phyloP scores from a whole-genome alignment of 352 stramenopile genomes.

The Pilasporangium apinafurcum region DNA sequence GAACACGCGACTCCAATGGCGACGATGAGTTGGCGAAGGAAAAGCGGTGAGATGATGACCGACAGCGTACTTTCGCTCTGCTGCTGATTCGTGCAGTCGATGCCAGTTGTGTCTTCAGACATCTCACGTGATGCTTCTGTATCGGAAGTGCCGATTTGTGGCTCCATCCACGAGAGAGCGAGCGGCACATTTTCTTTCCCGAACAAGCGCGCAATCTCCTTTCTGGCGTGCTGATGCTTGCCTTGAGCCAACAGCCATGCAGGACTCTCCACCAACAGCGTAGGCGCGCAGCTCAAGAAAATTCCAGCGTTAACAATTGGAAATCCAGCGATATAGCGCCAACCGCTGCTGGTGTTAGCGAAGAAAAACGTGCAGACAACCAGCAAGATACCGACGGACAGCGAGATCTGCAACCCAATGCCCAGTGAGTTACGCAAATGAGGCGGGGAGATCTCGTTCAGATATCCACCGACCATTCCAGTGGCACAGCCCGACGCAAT shows the following conservation, averaged over 20 bases:
- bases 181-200: slow-evolving; percentile 20
- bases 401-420: slow-evolving; percentile 36
- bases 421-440: slow-evolving; percentile 27
- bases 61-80: slow-evolving; percentile 1
- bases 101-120: not conserved
- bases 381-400: slow-evolving; percentile 37
- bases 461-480: slow-evolving; percentile 24
- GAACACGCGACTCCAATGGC: slow-evolving; percentile 30
- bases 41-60: slow-evolving; percentile 1
- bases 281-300: slow-evolving; percentile 27
- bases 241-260: slow-evolving; percentile 31
- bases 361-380: slow-evolving; percentile 46
- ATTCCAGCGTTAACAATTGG: slow-evolving; percentile 24
- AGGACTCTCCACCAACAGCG: slow-evolving; percentile 42
- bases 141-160: slow-evolving; percentile 1
- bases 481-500: slow-evolving; percentile 29
- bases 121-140: too few species aligned
- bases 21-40: slow-evolving; percentile 32
- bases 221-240: slow-evolving; percentile 12
- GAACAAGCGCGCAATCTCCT: slow-evolving; percentile 20
- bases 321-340: slow-evolving; percentile 45
- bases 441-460: slow-evolving; percentile 39
- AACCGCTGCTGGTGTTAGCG: slow-evolving; percentile 31
- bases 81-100: not conserved
- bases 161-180: slow-evolving; percentile 28